These are phyloP conservation scores for Tuber calosporum DNA, from an alignment of 495 filamentous ascomycete species.

Conservation along the genomic window DNA sequence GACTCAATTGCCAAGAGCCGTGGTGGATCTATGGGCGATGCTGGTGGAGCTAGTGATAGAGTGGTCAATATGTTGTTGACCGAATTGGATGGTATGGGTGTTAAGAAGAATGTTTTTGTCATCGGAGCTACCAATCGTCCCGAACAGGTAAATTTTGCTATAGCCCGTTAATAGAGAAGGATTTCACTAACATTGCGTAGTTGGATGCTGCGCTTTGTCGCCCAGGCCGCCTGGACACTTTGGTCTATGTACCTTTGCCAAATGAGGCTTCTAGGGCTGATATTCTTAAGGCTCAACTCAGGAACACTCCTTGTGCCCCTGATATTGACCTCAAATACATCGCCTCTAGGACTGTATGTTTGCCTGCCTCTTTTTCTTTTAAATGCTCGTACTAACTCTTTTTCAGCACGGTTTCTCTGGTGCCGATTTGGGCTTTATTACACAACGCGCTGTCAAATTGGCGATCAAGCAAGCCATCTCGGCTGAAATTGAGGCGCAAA, in stretches of 20 bases:
- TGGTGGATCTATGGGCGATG: conserved; percentile 94
- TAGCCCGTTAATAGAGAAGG: not conserved
- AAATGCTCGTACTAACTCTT: conserved; percentile 8
- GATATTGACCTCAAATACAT: conserved; percentile 89
- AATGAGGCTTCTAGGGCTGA: conserved; percentile 77
- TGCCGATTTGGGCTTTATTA: conserved; percentile 98
- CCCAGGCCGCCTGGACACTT: conserved; percentile 94
- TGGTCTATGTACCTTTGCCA: conserved; percentile 95
- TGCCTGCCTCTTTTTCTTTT: conserved; percentile 4
- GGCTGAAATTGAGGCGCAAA: conserved; percentile 75
- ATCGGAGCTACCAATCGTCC: conserved; percentile 98
- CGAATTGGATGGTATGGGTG: conserved; percentile 52
- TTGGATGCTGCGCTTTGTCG: conserved; percentile 95
- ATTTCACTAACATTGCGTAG: conserved; percentile 30
- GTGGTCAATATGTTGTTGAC: conserved; percentile 99
- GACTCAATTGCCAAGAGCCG: conserved; percentile 99
- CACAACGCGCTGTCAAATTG: conserved; percentile 96
- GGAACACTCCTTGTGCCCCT: conserved; percentile 86
- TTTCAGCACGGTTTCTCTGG: conserved; percentile 83
- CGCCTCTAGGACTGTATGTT: conserved; percentile 67
- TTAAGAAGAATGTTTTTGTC: conserved; percentile 99
- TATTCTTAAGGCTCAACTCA: conserved; percentile 92
- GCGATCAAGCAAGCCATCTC: conserved; percentile 97
- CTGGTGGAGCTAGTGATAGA: conserved; percentile 96
- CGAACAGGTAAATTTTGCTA: conserved; percentile 54